Evolutionary conservation across 2,329 filamentous ascomycete species (phyloP).

Genomic region (Hymenoscyphus linearis): DNA sequence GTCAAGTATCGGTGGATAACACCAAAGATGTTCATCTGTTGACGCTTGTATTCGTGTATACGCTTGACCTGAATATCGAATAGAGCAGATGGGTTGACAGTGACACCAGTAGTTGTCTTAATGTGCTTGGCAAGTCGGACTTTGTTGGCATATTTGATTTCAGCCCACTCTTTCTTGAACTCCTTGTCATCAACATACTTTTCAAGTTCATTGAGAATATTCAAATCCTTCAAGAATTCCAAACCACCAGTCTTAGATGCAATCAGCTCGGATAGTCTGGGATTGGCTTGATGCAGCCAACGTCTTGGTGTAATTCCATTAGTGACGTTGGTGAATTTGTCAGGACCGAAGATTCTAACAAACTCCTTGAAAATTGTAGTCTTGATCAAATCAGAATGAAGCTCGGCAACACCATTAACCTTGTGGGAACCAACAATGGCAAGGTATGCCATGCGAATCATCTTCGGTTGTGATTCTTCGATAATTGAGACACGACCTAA

Average conservation of each 20-base stretch:
- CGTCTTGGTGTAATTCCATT: conserved; percentile 95
- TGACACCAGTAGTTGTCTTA: conserved; percentile 71
- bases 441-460: conserved; percentile 94
- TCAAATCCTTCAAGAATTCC: conserved; percentile 86
- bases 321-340: conserved; percentile 98
- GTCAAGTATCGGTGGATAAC: conserved; percentile 91
- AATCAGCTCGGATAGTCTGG: conserved; percentile 84
- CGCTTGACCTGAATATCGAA: conserved; percentile 99
- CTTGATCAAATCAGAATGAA: conserved; percentile 97
- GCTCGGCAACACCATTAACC: conserved; percentile 95
- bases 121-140: conserved; percentile 87
- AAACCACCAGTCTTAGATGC: conserved; percentile 80
- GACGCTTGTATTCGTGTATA: conserved; percentile 98
- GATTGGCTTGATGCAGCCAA: conserved; percentile 98
- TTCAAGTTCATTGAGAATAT: conserved; percentile 79
- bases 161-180: conserved; percentile 91
- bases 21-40: conserved; percentile 98
- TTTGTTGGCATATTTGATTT: conserved; percentile 97
- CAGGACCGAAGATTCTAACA: conserved; percentile 85
- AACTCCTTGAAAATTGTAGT: conserved; percentile 99
- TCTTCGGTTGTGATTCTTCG: conserved; percentile 93
- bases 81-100: conserved; percentile 79
- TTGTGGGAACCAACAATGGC: conserved; percentile 98
- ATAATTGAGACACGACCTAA: conserved; percentile 90
- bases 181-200: conserved; percentile 75